A percentile compares a stretch with the other conserved stretches of the same genome.
Conservation (phyloP, 192 early-diverging fungal species). For the Neocallimastix lanati region DNA sequence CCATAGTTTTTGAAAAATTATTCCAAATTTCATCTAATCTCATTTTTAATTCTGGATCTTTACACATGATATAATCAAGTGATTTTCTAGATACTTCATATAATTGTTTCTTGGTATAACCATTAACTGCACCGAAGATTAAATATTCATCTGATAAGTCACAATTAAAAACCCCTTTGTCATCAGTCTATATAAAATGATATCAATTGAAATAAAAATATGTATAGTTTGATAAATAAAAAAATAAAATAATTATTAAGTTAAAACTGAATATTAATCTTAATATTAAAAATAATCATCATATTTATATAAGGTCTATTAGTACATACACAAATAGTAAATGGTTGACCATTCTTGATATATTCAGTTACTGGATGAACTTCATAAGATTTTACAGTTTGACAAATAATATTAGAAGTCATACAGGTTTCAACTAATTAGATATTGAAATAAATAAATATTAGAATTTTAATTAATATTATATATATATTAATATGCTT, state of each 20-base stretch:
- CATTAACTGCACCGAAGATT: conserved; percentile 12
- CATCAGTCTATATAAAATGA: conserved; percentile 1
- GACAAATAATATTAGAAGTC: conserved; percentile 40
- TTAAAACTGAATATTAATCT: no score
- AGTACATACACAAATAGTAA: conserved; percentile 18
- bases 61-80: conserved; percentile 14
- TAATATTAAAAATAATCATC: no score
- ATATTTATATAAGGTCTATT: no score
- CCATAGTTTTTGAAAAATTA: background rate
- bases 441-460: no score
- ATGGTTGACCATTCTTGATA: conserved; percentile 17
- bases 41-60: background rate
- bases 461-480: no score
- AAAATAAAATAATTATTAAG: no score
- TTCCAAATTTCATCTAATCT: background rate
- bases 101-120: conserved; percentile 8
- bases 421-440: conserved; percentile 37
- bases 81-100: conserved; percentile 13
- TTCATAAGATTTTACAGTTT: conserved; percentile 24
- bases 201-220: no score
- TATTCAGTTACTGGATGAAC: conserved; percentile 30
- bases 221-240: no score
- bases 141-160: conserved; percentile 5
- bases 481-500: no score
- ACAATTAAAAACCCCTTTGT: conserved; percentile 8